A percentile compares a stretch with the other conserved stretches of the same genome.
Conservation (phyloP, 257 asterid genomes). For the Linaria vulgaris region DNA sequence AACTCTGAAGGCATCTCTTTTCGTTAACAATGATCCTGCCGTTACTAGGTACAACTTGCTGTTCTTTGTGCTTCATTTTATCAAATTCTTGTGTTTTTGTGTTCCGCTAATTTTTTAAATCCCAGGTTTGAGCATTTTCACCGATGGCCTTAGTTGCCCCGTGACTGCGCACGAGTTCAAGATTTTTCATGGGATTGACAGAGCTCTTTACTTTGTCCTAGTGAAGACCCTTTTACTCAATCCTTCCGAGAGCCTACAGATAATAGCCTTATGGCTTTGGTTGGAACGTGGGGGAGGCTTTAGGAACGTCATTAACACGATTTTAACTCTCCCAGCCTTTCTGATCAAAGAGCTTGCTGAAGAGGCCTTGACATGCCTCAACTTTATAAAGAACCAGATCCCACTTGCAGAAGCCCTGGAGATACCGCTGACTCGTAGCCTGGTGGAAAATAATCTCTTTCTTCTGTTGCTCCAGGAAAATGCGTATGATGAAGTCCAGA, state of each 20-base stretch:
- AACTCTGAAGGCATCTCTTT: neutral
- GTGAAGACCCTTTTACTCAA: constrained; percentile 43
- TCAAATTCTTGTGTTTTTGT: neutral
- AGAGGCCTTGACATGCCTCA: constrained; percentile 60
- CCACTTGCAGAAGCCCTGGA: constrained; percentile 30
- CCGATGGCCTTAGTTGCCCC: constrained; percentile 30
- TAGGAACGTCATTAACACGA: constrained; percentile 27
- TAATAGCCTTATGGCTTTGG: constrained; percentile 71
- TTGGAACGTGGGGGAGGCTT: constrained; percentile 48
- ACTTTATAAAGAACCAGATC: constrained; percentile 30
- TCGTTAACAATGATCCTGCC: neutral
- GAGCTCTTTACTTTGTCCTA: constrained; percentile 51
- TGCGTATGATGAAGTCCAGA: constrained; percentile 31
- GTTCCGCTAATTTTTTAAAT: neutral
- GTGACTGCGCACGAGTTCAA: constrained; percentile 39
- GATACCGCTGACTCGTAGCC: constrained; percentile 50
- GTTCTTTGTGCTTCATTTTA: constrained; percentile 15
- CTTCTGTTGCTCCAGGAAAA: constrained; percentile 27
- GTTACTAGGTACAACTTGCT: constrained; percentile 4
- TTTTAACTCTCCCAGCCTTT: constrained; percentile 38
- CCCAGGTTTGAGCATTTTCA: constrained; percentile 35
- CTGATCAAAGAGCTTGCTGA: constrained; percentile 53
- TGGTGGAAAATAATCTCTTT: constrained; percentile 40
- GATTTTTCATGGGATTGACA: constrained; percentile 48
- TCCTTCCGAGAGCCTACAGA: constrained; percentile 47